Evolutionary conservation across 805 yeast genomes (phyloP).

Genomic region (Starmerella powellii): DNA sequence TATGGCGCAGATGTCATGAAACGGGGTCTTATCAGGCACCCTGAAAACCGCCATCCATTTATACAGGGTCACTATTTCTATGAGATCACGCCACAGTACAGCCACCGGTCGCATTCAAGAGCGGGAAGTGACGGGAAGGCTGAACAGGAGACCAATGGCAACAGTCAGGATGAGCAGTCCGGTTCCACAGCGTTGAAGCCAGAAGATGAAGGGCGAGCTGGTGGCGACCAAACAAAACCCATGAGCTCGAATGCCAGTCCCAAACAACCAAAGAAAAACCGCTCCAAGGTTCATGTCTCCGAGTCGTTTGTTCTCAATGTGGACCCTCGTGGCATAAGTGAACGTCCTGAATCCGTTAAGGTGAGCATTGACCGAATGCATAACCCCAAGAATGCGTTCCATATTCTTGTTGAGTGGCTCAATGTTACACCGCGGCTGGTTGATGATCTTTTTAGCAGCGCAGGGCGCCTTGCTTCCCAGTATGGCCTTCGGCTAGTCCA

Average conservation of each 20-base stretch:
- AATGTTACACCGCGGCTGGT: constrained; percentile 75
- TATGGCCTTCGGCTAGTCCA: constrained; percentile 75
- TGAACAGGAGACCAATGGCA: too few species aligned
- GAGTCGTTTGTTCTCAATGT: constrained; percentile 29
- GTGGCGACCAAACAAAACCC: too few species aligned
- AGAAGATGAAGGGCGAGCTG: too few species aligned
- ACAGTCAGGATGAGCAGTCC: too few species aligned
- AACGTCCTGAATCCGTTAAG: constrained; percentile 61
- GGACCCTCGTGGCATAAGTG: constrained; percentile 61
- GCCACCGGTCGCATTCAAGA: constrained; percentile 15
- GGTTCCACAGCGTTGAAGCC: too few species aligned
- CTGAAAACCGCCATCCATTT: constrained; percentile 68
- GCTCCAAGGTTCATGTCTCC: constrained; percentile 13
- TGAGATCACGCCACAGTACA: constrained; percentile 48
- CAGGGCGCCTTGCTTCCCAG: constrained; percentile 75
- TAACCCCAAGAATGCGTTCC: constrained; percentile 90
- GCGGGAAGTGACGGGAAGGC: not conserved
- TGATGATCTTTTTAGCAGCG: constrained; percentile 62
- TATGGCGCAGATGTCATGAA: constrained; percentile 73
- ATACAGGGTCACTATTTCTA: constrained; percentile 91
- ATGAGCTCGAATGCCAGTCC: not conserved
- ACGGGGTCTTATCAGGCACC: constrained; percentile 63
- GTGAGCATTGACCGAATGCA: constrained; percentile 88
- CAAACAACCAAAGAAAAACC: not conserved
- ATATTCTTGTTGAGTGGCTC: constrained; percentile 83